Base-by-base conservation (phyloP, 2,329 filamentous ascomycete genomes). In the Lasiodiplodia citricola region DNA sequence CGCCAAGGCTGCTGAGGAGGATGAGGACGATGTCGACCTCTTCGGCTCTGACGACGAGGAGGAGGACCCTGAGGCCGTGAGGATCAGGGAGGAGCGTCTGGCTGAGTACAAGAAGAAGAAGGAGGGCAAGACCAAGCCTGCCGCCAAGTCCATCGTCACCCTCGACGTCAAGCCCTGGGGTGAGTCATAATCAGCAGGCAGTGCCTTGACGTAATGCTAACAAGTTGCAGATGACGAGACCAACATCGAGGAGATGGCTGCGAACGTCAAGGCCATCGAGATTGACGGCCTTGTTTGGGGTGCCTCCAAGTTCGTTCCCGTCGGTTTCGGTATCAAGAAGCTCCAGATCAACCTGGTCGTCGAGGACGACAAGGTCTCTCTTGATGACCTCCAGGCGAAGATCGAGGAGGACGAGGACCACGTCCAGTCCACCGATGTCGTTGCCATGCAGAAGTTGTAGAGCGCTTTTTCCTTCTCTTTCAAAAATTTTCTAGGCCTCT, bases 311-410 rank as follows among this genome's bases (percentile, higher is more conserved):
- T 87, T 97, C 73, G 91, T 97, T 65, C 83, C 94, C 74, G 91
- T 99, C 77, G 95, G 94, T 79, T 99, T 93, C 88, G 96, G 96
- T 87, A 96, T 99, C 87, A 96, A 92, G 88, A 98, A 98, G 90
- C 90, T 99, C 73, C 95, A 98, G 89, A 97, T 99, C 87, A 98
- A 93, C 91, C 84, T 98, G 75, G 94, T 98, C 76, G 86, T 98
- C 73, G 96, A 98, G 87, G 96, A 99, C 81, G 95, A 98, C 74
- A 97, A 97, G 89, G 83, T 99, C 80, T 94, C 92, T 74, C 82
- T 92, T 73, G 88, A 91, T 75, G 95, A 97, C 72, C 90, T 99
- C 75, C 89, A 97, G 87, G 90, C 93, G 80, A 78, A 92, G 86
- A 96, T 98, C 77, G 88, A 89, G 79, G 92, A 88, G 75, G 88